Percentiles rank a stretch among this genome's conserved stretches.
phyloP scores from a whole-genome alignment of 768 basidiomycete species.

The Russula sp. region DNA sequence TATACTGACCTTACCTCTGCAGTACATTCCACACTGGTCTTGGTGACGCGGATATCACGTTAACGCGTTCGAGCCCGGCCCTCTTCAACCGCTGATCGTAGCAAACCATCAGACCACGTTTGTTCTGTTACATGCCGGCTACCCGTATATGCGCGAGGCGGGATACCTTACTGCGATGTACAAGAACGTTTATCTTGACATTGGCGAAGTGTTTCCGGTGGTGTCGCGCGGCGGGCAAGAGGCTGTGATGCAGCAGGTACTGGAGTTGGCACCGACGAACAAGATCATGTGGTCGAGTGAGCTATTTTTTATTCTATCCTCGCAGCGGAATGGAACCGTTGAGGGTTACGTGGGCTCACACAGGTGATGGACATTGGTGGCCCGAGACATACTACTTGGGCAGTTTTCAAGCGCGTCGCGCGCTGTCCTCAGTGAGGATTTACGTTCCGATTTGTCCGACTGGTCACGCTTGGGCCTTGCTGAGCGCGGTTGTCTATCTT shows the following conservation, averaged over 20 bases:
- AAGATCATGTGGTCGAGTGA: conserved; percentile 81
- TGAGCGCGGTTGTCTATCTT: not conserved
- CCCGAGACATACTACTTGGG: conserved; percentile 76
- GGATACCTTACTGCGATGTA: conserved; percentile 74
- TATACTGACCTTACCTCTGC: no score
- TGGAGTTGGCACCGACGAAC: conserved; percentile 72
- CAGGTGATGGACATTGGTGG: conserved; percentile 70
- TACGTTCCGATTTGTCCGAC: not conserved
- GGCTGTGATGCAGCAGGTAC: conserved; percentile 53
- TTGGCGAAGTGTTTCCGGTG: conserved; percentile 65
- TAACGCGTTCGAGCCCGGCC: conserved; percentile 58
- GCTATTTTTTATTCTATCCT: conserved; percentile 29
- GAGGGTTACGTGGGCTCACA: conserved; percentile 5
- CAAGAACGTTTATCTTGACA: conserved; percentile 68
- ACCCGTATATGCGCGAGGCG: conserved; percentile 75
- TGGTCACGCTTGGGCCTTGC: not conserved
- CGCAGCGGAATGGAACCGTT: not conserved
- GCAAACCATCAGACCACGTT: conserved; percentile 58
- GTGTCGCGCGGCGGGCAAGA: conserved; percentile 64
- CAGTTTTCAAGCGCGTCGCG: conserved; percentile 58
- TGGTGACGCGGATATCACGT: conserved; percentile 67
- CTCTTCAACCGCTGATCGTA: conserved; percentile 67
- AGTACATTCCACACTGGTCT: conserved; percentile 73
- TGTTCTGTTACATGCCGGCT: conserved; percentile 72
- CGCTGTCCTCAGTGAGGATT: conserved; percentile 52